phyloP scores from a whole-genome alignment of 1,139 yeast species.

The Saccharomycopsis hybrid region DNA sequence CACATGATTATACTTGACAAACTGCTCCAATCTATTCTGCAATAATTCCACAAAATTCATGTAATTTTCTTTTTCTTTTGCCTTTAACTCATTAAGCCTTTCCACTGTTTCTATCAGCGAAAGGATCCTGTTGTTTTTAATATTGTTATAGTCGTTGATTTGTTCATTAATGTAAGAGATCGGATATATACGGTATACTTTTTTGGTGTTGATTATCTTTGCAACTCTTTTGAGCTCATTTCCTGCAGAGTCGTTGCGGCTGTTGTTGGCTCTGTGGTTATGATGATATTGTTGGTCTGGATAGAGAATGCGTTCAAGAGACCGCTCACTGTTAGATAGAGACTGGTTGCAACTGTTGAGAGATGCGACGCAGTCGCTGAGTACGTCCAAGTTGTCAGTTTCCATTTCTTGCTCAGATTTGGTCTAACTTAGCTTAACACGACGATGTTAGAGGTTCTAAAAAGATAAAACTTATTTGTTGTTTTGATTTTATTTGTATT shows the following conservation, averaged over 20 bases:
- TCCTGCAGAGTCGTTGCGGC: constrained; percentile 5
- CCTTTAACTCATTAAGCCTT: constrained; percentile 13
- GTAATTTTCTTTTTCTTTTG: constrained; percentile 16
- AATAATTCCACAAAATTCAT: constrained; percentile 15
- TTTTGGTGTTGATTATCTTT: constrained; percentile 15
- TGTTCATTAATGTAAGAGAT: constrained; percentile 19
- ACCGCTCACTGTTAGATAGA: background rate
- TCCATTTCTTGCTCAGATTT: background rate
- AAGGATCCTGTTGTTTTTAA: constrained; percentile 17
- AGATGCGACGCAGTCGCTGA: constrained; percentile 16
- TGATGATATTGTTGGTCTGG: no score
- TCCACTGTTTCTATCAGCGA: constrained; percentile 19
- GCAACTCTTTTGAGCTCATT: constrained; percentile 19
- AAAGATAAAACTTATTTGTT: no score
- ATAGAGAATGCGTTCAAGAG: no score
- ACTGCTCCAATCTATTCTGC: constrained; percentile 16
- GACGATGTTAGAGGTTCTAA: no score
- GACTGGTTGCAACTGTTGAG: constrained; percentile 17
- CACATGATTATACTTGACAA: constrained; percentile 5
- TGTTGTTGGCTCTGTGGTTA: no score
- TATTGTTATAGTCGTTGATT: constrained; percentile 18
- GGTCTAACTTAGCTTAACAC: no score
- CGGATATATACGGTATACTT: constrained; percentile 19
- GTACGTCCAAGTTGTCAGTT: constrained; percentile 14
- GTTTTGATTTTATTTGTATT: no score